A percentile compares a stretch with the other conserved stretches of the same genome.
phyloP scores from a whole-genome alignment of 108 stramenopile species.

The Fragilaria crotonensis region DNA sequence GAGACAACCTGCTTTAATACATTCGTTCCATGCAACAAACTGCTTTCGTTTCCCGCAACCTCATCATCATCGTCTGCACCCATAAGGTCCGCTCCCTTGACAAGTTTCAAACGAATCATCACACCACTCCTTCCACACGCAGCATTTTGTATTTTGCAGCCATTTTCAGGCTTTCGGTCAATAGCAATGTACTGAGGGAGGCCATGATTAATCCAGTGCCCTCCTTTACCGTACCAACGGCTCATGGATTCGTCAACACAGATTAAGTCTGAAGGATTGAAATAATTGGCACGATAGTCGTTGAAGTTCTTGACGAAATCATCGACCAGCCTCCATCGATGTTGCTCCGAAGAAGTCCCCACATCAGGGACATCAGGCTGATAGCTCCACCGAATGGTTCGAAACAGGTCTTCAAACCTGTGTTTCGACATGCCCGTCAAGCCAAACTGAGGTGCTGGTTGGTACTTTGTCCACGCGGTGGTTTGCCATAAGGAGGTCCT shows the following conservation, averaged over 20 bases:
- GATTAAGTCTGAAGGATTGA: no score
- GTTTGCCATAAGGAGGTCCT: not conserved
- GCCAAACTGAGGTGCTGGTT: not conserved
- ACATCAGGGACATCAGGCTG: constrained; percentile 2
- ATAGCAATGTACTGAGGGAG: no score
- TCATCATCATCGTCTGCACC: not conserved
- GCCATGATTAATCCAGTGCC: no score
- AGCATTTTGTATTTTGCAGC: no score
- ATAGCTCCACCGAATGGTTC: not conserved
- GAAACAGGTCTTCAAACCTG: constrained; percentile 5
- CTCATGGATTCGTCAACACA: no score
- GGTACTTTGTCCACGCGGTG: not conserved
- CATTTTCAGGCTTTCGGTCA: no score
- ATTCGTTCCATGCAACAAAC: no score
- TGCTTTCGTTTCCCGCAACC: no score
- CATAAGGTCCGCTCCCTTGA: constrained; percentile 7
- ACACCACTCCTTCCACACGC: constrained; percentile 3
- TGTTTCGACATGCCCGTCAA: constrained; percentile 10
- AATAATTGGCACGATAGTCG: no score
- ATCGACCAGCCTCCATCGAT: constrained; percentile 12
- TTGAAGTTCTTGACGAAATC: no score
- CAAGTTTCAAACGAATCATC: constrained; percentile 14
- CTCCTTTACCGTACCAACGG: no score
- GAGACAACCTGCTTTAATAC: no score
- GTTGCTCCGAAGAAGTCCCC: not conserved